phyloP scores from a whole-genome alignment of 129 eudicot genomes.

The Artemisia tridentata region DNA sequence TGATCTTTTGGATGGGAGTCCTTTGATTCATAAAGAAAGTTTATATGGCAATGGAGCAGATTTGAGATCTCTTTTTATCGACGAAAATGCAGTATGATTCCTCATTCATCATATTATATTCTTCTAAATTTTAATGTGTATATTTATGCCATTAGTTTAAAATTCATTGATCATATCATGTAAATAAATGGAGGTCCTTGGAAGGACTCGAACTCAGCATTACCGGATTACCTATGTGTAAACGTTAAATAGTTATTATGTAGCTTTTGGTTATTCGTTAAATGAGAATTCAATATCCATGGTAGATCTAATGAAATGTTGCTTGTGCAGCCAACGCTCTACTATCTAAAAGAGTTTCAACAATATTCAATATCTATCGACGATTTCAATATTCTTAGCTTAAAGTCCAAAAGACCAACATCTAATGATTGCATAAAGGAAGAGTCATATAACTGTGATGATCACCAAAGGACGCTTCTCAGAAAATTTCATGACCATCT shows the following conservation, averaged over 20 bases:
- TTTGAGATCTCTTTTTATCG: slow-evolving; percentile 19
- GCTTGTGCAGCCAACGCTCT: slow-evolving; percentile 23
- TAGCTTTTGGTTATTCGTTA: background rate
- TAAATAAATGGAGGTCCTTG: background rate
- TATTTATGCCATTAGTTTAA: background rate
- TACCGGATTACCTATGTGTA: background rate
- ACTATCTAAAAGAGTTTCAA: slow-evolving; percentile 7
- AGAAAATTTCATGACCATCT: slow-evolving; percentile 25
- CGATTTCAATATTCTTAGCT: background rate
- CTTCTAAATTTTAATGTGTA: background rate
- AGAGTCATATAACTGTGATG: slow-evolving; percentile 7
- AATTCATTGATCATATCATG: background rate
- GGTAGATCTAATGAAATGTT: slow-evolving; percentile 14
- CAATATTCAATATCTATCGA: slow-evolving; percentile 15
- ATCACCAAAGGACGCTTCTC: slow-evolving; percentile 22
- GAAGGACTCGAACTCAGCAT: too few species aligned
- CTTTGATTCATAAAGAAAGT: slow-evolving; percentile 15
- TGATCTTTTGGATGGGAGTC: slow-evolving; percentile 31
- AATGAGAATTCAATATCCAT: background rate
- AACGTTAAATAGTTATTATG: background rate
- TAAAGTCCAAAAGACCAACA: slow-evolving; percentile 23
- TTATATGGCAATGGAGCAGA: slow-evolving; percentile 19
- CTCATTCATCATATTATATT: slow-evolving; percentile 8
- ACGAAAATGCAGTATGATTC: slow-evolving; percentile 26
- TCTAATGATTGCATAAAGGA: slow-evolving; percentile 12